Evolutionary conservation across 2,329 filamentous ascomycete genomes (phyloP), one percentile per base, ranked within the genome.

Genomic region (Bipolaris sorokiniana): DNA sequence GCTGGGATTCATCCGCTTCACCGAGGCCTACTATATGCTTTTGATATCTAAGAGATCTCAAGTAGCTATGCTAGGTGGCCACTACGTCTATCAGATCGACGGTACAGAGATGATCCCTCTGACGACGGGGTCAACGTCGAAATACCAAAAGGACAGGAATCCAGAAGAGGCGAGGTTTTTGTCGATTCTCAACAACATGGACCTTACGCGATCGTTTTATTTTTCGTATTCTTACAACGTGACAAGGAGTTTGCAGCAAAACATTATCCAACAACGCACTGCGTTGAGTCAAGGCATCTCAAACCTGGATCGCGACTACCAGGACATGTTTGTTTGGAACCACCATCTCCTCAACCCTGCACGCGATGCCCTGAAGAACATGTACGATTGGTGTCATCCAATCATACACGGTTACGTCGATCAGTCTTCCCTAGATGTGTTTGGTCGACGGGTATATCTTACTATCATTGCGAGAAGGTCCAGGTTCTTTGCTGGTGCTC

Each of bases 281-380:
- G 87, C 88, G 2, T 78, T 96, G 48, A 83, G 86, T 28, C 82
- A 87, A 58, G 91, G 90, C 1, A 77, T 83, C 11, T 80, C 85
- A 1, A 83, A 85, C 26, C 82, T 84, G 3, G 81, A 84, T 26
- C 83, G 85, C 31, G 86, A 92, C 65, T 90, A 90, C 73, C 96
- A 97, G 69, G 86, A 90, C 37, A 99, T 99, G 95, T 99, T 99
- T 72, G 90, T 98, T 2, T 99, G 95, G 95, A 99, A 99, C 68
- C 87, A 91, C 65, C 90, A 97, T 75, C 83, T 99, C 4, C 83
- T 99, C 16, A 83, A 89, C 58, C 93, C 95, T 0, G 92, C 90
- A 0, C 81, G 85, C 11, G 78, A 81, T 16, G 84, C 84, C 5
- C 80, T 99, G 37, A 89, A 89, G 61, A 90, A 93, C 67, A 88